These are phyloP conservation scores for Breynia disticha DNA, from an alignment of 441 rosid genomes.

Conservation along the genomic window DNA sequence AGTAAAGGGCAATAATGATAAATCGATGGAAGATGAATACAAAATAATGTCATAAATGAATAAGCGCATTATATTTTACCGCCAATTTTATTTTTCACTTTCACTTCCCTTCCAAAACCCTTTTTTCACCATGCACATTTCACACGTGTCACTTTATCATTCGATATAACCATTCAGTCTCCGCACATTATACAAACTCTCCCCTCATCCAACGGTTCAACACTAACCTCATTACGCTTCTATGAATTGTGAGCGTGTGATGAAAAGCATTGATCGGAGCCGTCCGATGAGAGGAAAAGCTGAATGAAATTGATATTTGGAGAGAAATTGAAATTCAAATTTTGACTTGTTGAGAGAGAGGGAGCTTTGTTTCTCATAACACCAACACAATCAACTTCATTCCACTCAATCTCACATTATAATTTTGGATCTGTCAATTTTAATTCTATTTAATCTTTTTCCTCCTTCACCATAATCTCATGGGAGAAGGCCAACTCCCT, in stretches of 20 bases:
- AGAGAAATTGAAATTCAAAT: conserved; percentile 38
- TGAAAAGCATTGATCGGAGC: not conserved
- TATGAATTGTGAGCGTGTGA: not conserved
- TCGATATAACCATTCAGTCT: not conserved
- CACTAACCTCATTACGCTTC: not conserved
- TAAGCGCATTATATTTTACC: no score
- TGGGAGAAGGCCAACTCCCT: conserved; percentile 46
- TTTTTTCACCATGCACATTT: not conserved
- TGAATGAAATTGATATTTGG: not conserved
- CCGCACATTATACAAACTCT: not conserved
- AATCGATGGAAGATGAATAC: no score
- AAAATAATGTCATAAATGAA: no score
- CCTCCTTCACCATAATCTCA: no score
- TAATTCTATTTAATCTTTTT: no score
- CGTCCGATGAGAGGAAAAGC: not conserved
- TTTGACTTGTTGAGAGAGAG: conserved; percentile 67
- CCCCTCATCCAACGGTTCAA: not conserved
- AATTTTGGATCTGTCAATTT: no score
- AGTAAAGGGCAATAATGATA: no score
- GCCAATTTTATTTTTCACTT: not conserved
- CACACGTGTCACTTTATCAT: not conserved
- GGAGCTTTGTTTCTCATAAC: conserved; percentile 39
- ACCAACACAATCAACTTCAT: conserved; percentile 23
- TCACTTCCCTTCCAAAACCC: not conserved
- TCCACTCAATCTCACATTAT: conserved; percentile 13